Conservation (phyloP, 306 rosid species). For the Sicyos edulis region DNA sequence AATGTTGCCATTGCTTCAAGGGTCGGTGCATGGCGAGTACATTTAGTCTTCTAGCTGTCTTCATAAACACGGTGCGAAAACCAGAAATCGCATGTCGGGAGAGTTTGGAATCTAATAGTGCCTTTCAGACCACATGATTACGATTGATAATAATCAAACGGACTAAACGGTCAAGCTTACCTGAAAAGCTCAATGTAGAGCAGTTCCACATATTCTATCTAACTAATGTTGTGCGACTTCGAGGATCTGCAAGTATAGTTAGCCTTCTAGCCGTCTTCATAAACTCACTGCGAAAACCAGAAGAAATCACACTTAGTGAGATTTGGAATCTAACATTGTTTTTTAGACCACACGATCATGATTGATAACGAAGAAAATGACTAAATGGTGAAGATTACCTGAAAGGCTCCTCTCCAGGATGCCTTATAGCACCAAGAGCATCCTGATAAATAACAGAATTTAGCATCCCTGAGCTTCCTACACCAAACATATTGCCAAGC, state of each 20-base stretch:
- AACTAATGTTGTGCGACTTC: slow-evolving; percentile 24
- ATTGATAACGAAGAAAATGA: slow-evolving; percentile 2
- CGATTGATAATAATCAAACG: background rate
- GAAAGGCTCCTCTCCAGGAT: slow-evolving; percentile 35
- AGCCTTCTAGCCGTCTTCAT: slow-evolving; percentile 57
- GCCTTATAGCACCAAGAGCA: slow-evolving; percentile 31
- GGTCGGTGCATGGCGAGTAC: slow-evolving; percentile 22
- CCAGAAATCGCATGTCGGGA: slow-evolving; percentile 10
- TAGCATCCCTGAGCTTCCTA: slow-evolving; percentile 27
- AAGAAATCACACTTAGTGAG: background rate
- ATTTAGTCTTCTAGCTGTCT: slow-evolving; percentile 52
- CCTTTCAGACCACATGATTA: background rate
- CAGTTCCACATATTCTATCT: slow-evolving; percentile 12
- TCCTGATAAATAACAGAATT: slow-evolving; percentile 37
- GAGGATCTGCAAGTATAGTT: slow-evolving; percentile 35
- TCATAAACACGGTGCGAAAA: slow-evolving; percentile 49
- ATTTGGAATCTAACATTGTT: background rate
- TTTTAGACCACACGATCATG: slow-evolving; percentile 3
- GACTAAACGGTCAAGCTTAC: background rate
- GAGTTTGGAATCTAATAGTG: background rate
- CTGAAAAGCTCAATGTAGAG: slow-evolving; percentile 24
- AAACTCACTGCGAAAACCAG: slow-evolving; percentile 42
- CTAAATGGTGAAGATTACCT: slow-evolving; percentile 26
- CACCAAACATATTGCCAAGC: slow-evolving; percentile 43
- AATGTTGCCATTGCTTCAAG: slow-evolving; percentile 29